Evolutionary conservation across 176 grass and related monocot genomes (phyloP).

Genomic region (Oryza rufipogon): DNA sequence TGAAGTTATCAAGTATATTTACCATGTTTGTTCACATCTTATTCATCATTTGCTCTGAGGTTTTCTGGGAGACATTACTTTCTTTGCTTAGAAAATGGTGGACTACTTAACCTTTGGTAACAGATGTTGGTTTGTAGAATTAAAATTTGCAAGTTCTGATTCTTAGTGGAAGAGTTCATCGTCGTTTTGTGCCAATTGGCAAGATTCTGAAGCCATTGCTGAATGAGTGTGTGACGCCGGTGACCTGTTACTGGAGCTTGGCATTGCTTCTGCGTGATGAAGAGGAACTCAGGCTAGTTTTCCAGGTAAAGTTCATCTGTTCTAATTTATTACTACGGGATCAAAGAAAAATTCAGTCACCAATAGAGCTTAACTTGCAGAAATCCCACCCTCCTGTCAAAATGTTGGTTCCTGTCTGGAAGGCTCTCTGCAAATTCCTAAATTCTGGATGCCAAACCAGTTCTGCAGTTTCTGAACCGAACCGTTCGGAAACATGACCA

Average conservation of each 20-base stretch:
- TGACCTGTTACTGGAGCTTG: constrained; percentile 89
- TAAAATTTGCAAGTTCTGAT: constrained; percentile 33
- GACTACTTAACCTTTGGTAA: neutral
- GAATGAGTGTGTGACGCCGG: constrained; percentile 72
- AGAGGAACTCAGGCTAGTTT: constrained; percentile 78
- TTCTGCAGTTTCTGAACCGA: neutral
- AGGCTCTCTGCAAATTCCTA: constrained; percentile 64
- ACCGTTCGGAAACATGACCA: neutral
- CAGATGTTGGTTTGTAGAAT: constrained; percentile 3
- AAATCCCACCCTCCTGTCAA: constrained; percentile 71
- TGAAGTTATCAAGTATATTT: neutral
- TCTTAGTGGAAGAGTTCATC: constrained; percentile 70
- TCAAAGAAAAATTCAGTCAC: neutral
- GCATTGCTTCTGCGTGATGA: constrained; percentile 64
- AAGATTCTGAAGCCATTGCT: constrained; percentile 77
- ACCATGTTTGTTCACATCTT: neutral
- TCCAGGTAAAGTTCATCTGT: constrained; percentile 56
- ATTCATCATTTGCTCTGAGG: neutral
- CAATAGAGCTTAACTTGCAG: constrained; percentile 53
- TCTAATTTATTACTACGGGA: neutral
- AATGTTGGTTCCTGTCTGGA: constrained; percentile 87
- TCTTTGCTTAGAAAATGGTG: constrained; percentile 26
- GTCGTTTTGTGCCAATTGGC: constrained; percentile 68
- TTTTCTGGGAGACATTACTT: neutral
- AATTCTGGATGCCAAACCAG: constrained; percentile 26